Evolutionary conservation across 2,329 filamentous ascomycete species (phyloP).

Genomic region (Ampelomyces quisqualis): DNA sequence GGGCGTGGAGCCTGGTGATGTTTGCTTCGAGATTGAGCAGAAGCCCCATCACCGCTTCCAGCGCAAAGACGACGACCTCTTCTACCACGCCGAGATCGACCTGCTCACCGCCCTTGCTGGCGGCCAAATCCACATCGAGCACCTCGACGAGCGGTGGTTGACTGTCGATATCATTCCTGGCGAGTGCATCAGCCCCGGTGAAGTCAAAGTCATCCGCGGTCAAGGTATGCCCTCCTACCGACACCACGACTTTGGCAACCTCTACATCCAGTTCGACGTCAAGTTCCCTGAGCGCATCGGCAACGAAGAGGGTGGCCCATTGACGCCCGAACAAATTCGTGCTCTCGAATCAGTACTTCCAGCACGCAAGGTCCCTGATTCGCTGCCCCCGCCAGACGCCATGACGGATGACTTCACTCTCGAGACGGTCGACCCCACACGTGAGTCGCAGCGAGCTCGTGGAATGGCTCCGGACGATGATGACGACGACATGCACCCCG

Average conservation of each 20-base stretch:
- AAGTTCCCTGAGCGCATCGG: slow-evolving; percentile 74
- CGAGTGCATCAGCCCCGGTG: slow-evolving; percentile 87
- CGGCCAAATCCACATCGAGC: slow-evolving; percentile 88
- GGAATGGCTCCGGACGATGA: slow-evolving; percentile 68
- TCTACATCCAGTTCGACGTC: slow-evolving; percentile 96
- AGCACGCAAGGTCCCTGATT: slow-evolving; percentile 60
- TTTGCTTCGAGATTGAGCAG: slow-evolving; percentile 98
- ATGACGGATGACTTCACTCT: slow-evolving; percentile 91
- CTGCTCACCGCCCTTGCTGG: slow-evolving; percentile 92
- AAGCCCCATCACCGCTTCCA: slow-evolving; percentile 97
- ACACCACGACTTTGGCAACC: slow-evolving; percentile 92
- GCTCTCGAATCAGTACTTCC: slow-evolving; percentile 85
- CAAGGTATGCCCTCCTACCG: slow-evolving; percentile 97
- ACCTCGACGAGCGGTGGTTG: slow-evolving; percentile 96
- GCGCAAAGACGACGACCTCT: slow-evolving; percentile 91
- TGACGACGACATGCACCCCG: slow-evolving; percentile 59
- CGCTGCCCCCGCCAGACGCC: slow-evolving; percentile 72
- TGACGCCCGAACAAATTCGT: slow-evolving; percentile 68
- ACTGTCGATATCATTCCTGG: slow-evolving; percentile 89
- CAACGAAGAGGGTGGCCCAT: slow-evolving; percentile 48
- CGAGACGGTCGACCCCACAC: slow-evolving; percentile 73
- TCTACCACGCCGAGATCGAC: slow-evolving; percentile 94
- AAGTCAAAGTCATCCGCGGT: slow-evolving; percentile 89
- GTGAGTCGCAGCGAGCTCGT: slow-evolving; percentile 66
- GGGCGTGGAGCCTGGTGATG: slow-evolving; percentile 89